Base-by-base conservation (phyloP, 78 protist genomes). In the Dictyostelium brefeldianum region DNA sequence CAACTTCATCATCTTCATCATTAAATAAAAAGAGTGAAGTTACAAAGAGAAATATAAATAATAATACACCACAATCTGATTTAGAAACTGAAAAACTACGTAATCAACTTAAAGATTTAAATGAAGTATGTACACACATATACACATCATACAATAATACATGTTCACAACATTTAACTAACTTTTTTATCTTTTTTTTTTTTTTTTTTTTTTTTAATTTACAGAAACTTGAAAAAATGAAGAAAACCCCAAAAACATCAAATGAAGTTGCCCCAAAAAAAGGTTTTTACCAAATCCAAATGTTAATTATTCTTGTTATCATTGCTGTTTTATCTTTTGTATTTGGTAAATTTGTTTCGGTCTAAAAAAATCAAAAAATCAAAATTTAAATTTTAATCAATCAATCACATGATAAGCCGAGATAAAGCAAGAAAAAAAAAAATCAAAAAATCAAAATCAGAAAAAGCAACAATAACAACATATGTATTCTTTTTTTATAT, bases 291-390 rank as follows among this genome's bases (percentile, higher is more conserved):
- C 29, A 46, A 4, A 47, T 47, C 65, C 73, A 82, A 69, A 41
- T 43, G 11, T 36, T 82, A n/a, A 25, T 82, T 15, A 2, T 51
- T 18, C 54, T 50, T 17, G 7, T 82, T 10, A 8, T 51, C 11
- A 82, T 82, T 20, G 75, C 90, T 36, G 31, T 69, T 12, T 47
- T 82, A 29, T 82, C 90, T 20, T 82, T 82, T 65, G 17, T 51
- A 29, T 50, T 82, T 82, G 90, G 90, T 69, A 82, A 57, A 82
- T 20, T 78, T 31, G 15, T 78, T 15, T 78, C 54, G 36, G 15
- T 78, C 6, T 78, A 78, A 56, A 29, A 65, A 65, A 29, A 10
- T n/a, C 10, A 54, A 6, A 10, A 59, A 59, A 15, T 7, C 18
- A 5, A 15, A 56, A 56, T 9, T n/a, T n/a, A n/a, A n/a, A n/a